A percentile compares a stretch with the other conserved stretches of the same genome.
phyloP scores from a whole-genome alignment of 495 filamentous ascomycete genomes.

The Trichocladium antarcticum region DNA sequence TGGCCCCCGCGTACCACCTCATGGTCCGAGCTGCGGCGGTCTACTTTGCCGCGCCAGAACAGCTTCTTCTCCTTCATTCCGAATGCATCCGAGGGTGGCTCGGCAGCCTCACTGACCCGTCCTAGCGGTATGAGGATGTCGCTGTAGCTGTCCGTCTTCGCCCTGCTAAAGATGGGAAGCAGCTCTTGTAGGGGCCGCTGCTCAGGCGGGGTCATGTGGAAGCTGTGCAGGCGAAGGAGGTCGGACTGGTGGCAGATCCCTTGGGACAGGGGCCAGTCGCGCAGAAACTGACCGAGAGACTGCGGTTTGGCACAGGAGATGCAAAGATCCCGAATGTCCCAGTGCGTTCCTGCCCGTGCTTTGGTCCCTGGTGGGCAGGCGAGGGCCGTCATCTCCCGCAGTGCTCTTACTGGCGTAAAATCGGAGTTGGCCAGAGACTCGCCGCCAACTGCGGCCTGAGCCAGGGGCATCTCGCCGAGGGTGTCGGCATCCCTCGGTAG shows the following conservation, averaged over 20 bases:
- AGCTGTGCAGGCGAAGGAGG: slow-evolving; percentile 59
- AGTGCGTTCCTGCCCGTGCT: slow-evolving; percentile 42
- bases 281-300: slow-evolving; percentile 53
- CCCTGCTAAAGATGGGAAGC: slow-evolving; percentile 63
- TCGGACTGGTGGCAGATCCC: slow-evolving; percentile 74
- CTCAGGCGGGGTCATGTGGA: slow-evolving; percentile 53
- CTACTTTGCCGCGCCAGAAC: slow-evolving; percentile 51
- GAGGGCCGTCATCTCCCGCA: slow-evolving; percentile 41
- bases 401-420: slow-evolving; percentile 32
- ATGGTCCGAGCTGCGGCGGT: slow-evolving; percentile 19
- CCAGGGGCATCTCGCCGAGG: slow-evolving; percentile 4
- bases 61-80: slow-evolving; percentile 42
- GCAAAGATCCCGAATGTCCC: slow-evolving; percentile 49
- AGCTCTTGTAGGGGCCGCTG: slow-evolving; percentile 52
- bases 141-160: slow-evolving; percentile 50
- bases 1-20: slow-evolving; percentile 33
- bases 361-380: slow-evolving; percentile 49
- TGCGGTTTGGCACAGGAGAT: slow-evolving; percentile 52
- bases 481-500: slow-evolving; percentile 10
- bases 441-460: neutral
- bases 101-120: slow-evolving; percentile 23
- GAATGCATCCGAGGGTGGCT: slow-evolving; percentile 25
- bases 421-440: neutral
- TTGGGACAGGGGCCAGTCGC: slow-evolving; percentile 51
- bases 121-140: slow-evolving; percentile 78